phyloP scores from a whole-genome alignment of 805 yeast species.

The Wickerhamia fluorescens region DNA sequence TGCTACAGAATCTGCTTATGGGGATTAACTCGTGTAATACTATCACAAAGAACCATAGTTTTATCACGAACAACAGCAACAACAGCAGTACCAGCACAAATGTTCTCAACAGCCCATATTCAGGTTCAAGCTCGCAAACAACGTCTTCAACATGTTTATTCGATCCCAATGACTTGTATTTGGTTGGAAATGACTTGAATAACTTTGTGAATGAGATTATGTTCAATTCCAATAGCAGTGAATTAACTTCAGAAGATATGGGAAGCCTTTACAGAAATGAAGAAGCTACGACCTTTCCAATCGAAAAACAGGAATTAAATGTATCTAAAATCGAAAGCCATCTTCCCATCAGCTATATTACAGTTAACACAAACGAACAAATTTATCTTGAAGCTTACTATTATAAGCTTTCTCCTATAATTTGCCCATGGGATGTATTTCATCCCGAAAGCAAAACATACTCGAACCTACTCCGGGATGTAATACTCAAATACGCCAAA shows the following conservation, averaged over 20 bases:
- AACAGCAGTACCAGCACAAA: no score
- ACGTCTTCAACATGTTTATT: conserved; percentile 2
- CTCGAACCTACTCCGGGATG: conserved; percentile 51
- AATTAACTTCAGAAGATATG: no score
- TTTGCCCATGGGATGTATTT: conserved; percentile 28
- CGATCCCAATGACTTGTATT: conserved; percentile 22
- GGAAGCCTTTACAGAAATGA: no score
- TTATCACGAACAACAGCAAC: no score
- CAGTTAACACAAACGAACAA: conserved; percentile 21
- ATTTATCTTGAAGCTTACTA: conserved; percentile 28
- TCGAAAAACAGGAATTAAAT: no score
- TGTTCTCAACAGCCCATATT: conserved; percentile 1
- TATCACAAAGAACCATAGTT: no score
- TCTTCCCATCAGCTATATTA: no score
- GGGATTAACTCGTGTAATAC: no score
- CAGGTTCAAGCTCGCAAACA: conserved; percentile 1
- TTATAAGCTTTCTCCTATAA: conserved; percentile 25
- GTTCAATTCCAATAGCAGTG: conserved; percentile 24
- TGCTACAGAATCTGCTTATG: no score
- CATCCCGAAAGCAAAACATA: conserved; percentile 18
- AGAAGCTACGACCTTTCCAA: no score
- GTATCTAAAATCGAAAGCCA: no score
- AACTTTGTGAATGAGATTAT: conserved; percentile 31
- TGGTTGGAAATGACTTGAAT: conserved; percentile 31
- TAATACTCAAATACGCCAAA: conserved; percentile 50